Evolutionary conservation across 306 rosid species (phyloP).

Genomic region (Lablab purpureus): DNA sequence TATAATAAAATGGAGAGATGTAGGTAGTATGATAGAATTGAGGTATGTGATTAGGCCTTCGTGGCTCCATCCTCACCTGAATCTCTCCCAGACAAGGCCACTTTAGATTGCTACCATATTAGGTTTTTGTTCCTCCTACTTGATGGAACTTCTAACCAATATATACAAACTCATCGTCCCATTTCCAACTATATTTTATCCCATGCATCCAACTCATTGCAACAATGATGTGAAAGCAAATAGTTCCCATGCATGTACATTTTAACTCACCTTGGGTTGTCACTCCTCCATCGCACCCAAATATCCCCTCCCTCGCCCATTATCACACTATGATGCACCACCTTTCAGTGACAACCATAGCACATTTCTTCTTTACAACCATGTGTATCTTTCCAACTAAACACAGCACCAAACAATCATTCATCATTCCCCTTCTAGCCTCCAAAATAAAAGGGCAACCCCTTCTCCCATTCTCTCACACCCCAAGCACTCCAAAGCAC

Average conservation of each 20-base stretch:
- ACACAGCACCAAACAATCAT: conserved; percentile 41
- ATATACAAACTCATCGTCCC: conserved; percentile 16
- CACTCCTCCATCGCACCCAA: no score
- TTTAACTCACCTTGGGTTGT: no score
- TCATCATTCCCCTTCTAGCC: neutral
- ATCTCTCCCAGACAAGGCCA: neutral
- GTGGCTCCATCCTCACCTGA: conserved; percentile 13
- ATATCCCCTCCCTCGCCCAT: no score
- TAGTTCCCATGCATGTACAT: no score
- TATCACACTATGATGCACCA: conserved; percentile 41
- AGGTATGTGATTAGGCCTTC: conserved; percentile 12
- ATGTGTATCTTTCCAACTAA: conserved; percentile 37
- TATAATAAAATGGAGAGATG: neutral
- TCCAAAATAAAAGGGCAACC: conserved; percentile 42
- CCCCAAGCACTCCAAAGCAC: neutral
- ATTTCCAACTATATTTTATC: conserved; percentile 8
- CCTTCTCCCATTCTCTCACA: conserved; percentile 40
- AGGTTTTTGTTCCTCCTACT: neutral
- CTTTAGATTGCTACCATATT: neutral
- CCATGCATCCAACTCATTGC: conserved; percentile 36
- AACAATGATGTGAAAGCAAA: conserved; percentile 42
- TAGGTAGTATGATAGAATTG: neutral
- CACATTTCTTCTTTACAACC: conserved; percentile 29
- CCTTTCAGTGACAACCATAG: conserved; percentile 46
- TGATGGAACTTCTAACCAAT: conserved; percentile 46